Evolutionary conservation across 768 basidiomycete species (phyloP), one percentile per base, ranked within the genome.

Genomic region (Lyophyllum decastes): DNA sequence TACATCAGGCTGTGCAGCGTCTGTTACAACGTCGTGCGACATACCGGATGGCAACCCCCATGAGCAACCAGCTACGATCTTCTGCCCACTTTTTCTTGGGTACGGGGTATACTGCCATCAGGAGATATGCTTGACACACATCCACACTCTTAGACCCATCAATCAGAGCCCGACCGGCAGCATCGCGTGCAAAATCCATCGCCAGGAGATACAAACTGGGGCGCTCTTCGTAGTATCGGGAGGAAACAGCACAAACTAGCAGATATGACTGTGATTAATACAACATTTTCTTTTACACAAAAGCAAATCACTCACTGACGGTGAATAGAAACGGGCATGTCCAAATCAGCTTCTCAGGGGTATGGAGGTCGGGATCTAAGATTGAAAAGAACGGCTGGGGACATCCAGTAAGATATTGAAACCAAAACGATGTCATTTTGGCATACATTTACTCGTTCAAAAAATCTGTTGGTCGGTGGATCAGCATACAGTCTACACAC

Each of bases 71-170:
- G 60, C 86, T 87, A 26, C 86, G 76, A 66, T 89, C 88, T 64
- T 91, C 88, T 46, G 83, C 82, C 80, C 84, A 90, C 54, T 79
- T 82, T 58, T 82, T 82, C 58, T 82, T 82, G 0, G 87, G 85
- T 8, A 81, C 73, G 19, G 83, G 81, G 68, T 88, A 88, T 8
- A 83, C 81, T 34, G 83, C 80, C 73, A 88, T 76, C 27, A 93
- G 70, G 17, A 90, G 71, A 66, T 88, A 92, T 19, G 90, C 90
- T 67, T 93, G 91, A 57, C 86, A 87, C 56, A 88, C 83, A 66
- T 93, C 91, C n/a, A 92, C 81, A 57, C 82, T 86, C 66, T 82
- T 82, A 61, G 78, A 76, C 5, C 85, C 85, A 56, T 87, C 83
- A 12, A 85, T 77, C 51, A 88, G 75, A 2, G 84, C 78, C 55